Percentiles rank a stretch among this genome's conserved stretches.
Conservation (phyloP, 2,329 filamentous ascomycete species). For the Aspergillus candidus region DNA sequence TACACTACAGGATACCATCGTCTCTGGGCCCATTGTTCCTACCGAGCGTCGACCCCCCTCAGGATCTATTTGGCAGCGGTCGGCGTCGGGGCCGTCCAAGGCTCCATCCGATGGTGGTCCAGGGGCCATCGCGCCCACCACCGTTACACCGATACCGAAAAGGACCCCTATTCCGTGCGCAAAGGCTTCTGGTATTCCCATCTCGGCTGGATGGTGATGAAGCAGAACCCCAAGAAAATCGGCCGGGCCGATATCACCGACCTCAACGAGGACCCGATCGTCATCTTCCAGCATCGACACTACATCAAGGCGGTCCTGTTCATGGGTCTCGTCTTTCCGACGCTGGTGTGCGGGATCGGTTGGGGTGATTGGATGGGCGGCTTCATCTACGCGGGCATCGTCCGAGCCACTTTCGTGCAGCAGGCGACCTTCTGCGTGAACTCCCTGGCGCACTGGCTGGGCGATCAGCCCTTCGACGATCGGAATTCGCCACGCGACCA, state of each 20-base stretch:
- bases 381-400: conserved; percentile 73
- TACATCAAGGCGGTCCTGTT: conserved; percentile 64
- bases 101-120: conserved; percentile 79
- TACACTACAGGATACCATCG: conserved; percentile 59
- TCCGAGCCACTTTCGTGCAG: conserved; percentile 77
- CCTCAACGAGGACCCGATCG: conserved; percentile 72
- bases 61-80: conserved; percentile 71
- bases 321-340: conserved; percentile 70
- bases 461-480: conserved; percentile 82
- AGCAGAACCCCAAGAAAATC: conserved; percentile 77
- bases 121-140: conserved; percentile 78
- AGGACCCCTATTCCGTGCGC: conserved; percentile 79
- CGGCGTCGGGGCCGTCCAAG: conserved; percentile 72
- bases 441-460: conserved; percentile 79
- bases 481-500: conserved; percentile 80
- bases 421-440: conserved; percentile 89
- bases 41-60: conserved; percentile 65
- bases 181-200: conserved; percentile 76
- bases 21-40: conserved; percentile 76
- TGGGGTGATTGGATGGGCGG: conserved; percentile 74
- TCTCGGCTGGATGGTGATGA: conserved; percentile 82
- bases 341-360: conserved; percentile 62
- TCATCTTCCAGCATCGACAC: conserved; percentile 77
- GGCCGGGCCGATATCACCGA: conserved; percentile 80
- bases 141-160: conserved; percentile 81